Evolutionary conservation across 73 alveolate species (phyloP).

Genomic region (Paramecium pentaurelia): DNA sequence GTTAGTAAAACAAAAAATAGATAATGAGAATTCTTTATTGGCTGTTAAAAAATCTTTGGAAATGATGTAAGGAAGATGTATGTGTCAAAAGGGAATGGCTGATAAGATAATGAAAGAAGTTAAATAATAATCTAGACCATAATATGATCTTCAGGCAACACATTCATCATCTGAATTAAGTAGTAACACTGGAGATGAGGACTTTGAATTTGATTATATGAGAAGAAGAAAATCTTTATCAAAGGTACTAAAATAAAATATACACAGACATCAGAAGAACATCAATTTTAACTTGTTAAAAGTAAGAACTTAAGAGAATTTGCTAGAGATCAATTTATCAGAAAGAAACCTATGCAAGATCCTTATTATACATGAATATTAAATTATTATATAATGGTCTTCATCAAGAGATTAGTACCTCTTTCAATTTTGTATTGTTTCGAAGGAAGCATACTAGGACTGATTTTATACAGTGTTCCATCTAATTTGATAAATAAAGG

Average conservation of each 20-base stretch:
- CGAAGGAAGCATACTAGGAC: background rate
- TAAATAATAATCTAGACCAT: background rate
- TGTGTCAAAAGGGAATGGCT: background rate
- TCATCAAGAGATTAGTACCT: background rate
- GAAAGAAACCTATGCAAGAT: background rate
- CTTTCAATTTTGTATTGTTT: background rate
- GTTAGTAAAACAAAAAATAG: background rate
- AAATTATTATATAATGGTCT: background rate
- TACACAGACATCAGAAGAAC: background rate
- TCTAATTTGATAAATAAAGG: background rate
- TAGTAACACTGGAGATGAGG: background rate
- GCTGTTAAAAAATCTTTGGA: conserved; percentile 22
- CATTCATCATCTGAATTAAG: background rate
- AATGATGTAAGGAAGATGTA: background rate
- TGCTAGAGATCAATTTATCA: background rate
- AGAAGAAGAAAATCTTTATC: background rate
- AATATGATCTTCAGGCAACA: background rate
- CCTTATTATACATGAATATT: conserved; percentile 2
- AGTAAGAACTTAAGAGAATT: background rate
- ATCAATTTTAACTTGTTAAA: background rate
- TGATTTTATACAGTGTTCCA: background rate
- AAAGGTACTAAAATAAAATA: background rate
- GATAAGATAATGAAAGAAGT: background rate
- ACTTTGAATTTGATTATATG: background rate
- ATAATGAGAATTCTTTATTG: conserved; percentile 8